Evolutionary conservation across 208 protist genomes (phyloP), one percentile per base, ranked within the genome.

Genomic region (Crithidia thermophila): DNA sequence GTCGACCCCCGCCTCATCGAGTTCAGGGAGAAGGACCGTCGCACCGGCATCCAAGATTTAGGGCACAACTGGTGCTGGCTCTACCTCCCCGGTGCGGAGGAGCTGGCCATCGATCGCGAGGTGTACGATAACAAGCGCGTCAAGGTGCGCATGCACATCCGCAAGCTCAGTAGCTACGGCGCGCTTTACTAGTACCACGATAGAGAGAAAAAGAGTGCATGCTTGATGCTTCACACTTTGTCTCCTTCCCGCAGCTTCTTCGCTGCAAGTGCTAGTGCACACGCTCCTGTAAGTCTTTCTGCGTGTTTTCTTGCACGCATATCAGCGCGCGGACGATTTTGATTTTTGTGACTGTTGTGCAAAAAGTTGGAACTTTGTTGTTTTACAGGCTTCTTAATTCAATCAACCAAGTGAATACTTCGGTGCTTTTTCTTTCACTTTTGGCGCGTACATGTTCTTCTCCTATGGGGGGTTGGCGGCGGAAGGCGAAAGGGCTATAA

Each of bases 1-100:
- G 64, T 97, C 0, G 92, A 97, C 42, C 89, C 89, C 2, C 64
- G 86, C 3, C 79, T 97, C 16, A 88, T 97, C 51, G 92, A 97
- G 57, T 86, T 97, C 51, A 84, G 92, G 20, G 88, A 95, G 63
- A 91, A 93, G 65, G 92, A 97, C 47, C 75, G 88, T 18, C 85
- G 81, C n/a, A 94, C 89, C 0, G 92, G 92, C 4, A 97, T 97
- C 66, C 88, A 97, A 53, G 87, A 97, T 2, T 62, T 97, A 50
- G 92, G 92, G 7, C 92, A 97, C 81, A 97, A 93, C 80, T 97
- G 92, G 90, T 97, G 92, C 73, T 97, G 92, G 90, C 63, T 97
- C 21, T 95, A 97, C 72, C 69, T 97, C n/a, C 92, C 92, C 10
- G 92, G 92, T 23, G 92, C 92, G 18, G 89, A 97, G 76, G 92